phyloP scores from a whole-genome alignment of 169 alveolate species.

The Cryptosporidium tyzzeri region DNA sequence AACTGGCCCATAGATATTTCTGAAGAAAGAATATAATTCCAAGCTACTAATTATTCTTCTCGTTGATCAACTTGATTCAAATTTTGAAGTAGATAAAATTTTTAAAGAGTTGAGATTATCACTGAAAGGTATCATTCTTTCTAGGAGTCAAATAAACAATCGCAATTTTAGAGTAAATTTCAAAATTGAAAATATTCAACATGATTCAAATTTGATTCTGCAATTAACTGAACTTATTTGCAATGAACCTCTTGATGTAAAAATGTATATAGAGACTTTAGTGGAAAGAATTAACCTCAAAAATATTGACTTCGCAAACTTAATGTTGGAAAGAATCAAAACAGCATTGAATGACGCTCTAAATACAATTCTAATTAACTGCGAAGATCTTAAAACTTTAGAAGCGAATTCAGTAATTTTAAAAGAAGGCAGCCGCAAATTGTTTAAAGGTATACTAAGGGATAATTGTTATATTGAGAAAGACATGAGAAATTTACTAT shows the following conservation, averaged over 20 bases:
- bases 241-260: not conserved
- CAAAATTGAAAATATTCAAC: not conserved
- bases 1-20: not conserved
- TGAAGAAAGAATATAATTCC: not conserved
- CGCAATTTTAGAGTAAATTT: not conserved
- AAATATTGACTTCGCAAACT: not conserved
- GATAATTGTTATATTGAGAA: not conserved
- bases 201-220: not conserved
- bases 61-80: not conserved
- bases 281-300: not conserved
- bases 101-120: not conserved
- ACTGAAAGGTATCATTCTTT: not conserved
- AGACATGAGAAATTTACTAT: not conserved
- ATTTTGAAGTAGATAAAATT: not conserved
- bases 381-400: constrained; percentile 19
- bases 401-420: constrained; percentile 21
- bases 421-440: not conserved
- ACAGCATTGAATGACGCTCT: constrained; percentile 3
- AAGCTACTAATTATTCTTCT: not conserved
- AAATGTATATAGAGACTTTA: not conserved
- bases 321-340: not conserved
- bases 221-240: not conserved
- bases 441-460: not conserved
- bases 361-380: constrained; percentile 1
- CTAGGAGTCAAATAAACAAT: not conserved